Evolutionary conservation across 2,329 filamentous ascomycete genomes (phyloP).

Genomic region (Alternaria tenuissima): DNA sequence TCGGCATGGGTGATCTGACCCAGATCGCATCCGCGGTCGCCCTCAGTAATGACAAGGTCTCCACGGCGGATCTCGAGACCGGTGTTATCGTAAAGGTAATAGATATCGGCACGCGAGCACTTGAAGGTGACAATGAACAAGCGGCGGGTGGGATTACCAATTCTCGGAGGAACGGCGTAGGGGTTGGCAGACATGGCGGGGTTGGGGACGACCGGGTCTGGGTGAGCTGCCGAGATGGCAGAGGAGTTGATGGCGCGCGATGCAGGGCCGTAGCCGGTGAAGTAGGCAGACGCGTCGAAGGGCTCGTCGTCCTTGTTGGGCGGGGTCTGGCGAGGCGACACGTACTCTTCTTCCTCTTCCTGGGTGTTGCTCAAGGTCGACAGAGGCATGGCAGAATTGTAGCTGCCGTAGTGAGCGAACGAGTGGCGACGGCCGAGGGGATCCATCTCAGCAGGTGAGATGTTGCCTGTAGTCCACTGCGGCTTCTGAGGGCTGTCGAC

Average conservation of each 20-base stretch:
- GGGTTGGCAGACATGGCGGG: conserved; percentile 40
- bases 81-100: conserved; percentile 95
- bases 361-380: conserved; percentile 42
- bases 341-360: conserved; percentile 41
- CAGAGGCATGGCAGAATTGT: conserved; percentile 34
- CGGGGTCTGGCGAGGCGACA: conserved; percentile 36
- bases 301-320: conserved; percentile 64
- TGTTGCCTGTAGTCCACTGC: conserved; percentile 41
- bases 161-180: conserved; percentile 43
- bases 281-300: conserved; percentile 54
- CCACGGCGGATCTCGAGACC: conserved; percentile 89
- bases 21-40: conserved; percentile 93
- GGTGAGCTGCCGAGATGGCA: conserved; percentile 47
- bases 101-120: conserved; percentile 92
- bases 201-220: conserved; percentile 40
- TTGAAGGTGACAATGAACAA: conserved; percentile 96
- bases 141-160: conserved; percentile 43
- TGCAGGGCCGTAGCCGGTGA: conserved; percentile 47
- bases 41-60: conserved; percentile 96
- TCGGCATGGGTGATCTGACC: conserved; percentile 91
- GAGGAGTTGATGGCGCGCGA: conserved; percentile 48
- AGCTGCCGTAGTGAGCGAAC: conserved; percentile 62
- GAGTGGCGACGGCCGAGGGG: conserved; percentile 79
- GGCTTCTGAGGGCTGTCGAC: conserved; percentile 35
- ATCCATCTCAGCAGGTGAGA: conserved; percentile 31